These are phyloP conservation scores for Boletus barrowsii DNA, from an alignment of 768 basidiomycete species.

Conservation along the genomic window DNA sequence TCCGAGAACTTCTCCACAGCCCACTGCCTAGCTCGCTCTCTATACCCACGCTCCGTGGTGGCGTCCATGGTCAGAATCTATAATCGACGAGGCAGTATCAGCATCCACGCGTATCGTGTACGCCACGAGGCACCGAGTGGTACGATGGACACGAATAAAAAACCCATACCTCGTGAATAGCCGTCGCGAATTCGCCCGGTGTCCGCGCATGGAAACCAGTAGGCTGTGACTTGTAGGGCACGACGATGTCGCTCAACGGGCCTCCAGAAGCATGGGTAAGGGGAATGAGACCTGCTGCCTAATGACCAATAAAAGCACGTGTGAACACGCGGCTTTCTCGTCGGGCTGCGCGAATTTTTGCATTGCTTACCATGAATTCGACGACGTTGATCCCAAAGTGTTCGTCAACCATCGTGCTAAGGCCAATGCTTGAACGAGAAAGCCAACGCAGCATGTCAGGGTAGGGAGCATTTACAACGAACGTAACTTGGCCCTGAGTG, in stretches of 20 bases:
- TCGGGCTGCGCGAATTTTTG: not conserved
- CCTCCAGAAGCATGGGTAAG: slow-evolving; percentile 93
- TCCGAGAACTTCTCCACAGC: slow-evolving; percentile 75
- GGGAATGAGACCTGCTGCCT: slow-evolving; percentile 94
- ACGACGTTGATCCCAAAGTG: slow-evolving; percentile 99
- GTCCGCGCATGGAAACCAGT: slow-evolving; percentile 85
- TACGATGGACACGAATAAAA: too few relatives aligned
- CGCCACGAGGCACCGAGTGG: not conserved
- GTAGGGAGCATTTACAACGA: slow-evolving; percentile 83
- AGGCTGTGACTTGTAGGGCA: slow-evolving; percentile 65
- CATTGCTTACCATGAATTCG: slow-evolving; percentile 82
- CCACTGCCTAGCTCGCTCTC: slow-evolving; percentile 64
- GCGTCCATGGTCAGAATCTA: slow-evolving; percentile 49
- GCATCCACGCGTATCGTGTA: not conserved
- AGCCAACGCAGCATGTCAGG: slow-evolving; percentile 67
- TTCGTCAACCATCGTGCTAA: slow-evolving; percentile 98
- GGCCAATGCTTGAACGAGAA: slow-evolving; percentile 71
- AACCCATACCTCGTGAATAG: slow-evolving; percentile 50
- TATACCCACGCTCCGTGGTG: slow-evolving; percentile 57
- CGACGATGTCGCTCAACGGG: slow-evolving; percentile 86
- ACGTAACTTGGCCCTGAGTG: slow-evolving; percentile 62
- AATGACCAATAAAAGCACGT: slow-evolving; percentile 7
- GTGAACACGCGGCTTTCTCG: slow-evolving; percentile 10
- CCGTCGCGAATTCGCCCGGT: slow-evolving; percentile 60
- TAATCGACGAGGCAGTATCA: slow-evolving; percentile 9